A percentile compares a stretch with the other conserved stretches of the same genome.
Evolutionary conservation across 352 stramenopile species (phyloP).

Genomic region (Phytopythium montanum): DNA sequence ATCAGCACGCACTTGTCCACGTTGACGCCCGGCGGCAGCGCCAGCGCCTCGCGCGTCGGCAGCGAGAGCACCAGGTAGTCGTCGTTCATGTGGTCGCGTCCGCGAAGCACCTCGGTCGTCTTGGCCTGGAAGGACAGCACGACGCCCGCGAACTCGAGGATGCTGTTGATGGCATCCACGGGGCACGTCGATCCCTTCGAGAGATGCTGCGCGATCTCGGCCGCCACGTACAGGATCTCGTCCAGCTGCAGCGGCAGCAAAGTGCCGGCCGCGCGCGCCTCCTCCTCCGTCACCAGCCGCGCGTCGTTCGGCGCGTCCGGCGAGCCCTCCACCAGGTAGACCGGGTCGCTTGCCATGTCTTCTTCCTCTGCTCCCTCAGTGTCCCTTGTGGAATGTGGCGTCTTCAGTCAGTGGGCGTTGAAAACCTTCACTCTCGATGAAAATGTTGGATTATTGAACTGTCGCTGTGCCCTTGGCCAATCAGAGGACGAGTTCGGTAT

Average conservation of each 20-base stretch:
- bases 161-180: conserved; percentile 37
- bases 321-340: conserved; percentile 30
- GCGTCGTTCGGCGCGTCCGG: conserved; percentile 22
- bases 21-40: conserved; percentile 37
- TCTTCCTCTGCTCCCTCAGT: no score
- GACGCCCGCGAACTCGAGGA: conserved; percentile 54
- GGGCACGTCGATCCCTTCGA: conserved; percentile 16
- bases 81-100: conserved; percentile 44
- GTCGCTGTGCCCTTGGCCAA: neutral
- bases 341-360: conserved; percentile 1
- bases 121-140: conserved; percentile 41
- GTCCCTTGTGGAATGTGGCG: no score
- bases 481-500: neutral
- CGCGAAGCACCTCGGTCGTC: conserved; percentile 24
- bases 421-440: neutral
- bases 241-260: conserved; percentile 20
- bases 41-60: conserved; percentile 24
- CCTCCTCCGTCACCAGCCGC: conserved; percentile 14
- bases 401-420: no score
- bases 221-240: conserved; percentile 41
- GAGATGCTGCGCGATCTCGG: conserved; percentile 27
- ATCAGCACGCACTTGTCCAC: conserved; percentile 35
- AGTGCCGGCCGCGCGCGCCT: conserved; percentile 7
- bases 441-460: neutral
- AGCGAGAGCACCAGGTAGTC: conserved; percentile 48